phyloP scores from a whole-genome alignment of 2,329 filamentous ascomycete genomes.

The Trichoderma breve region DNA sequence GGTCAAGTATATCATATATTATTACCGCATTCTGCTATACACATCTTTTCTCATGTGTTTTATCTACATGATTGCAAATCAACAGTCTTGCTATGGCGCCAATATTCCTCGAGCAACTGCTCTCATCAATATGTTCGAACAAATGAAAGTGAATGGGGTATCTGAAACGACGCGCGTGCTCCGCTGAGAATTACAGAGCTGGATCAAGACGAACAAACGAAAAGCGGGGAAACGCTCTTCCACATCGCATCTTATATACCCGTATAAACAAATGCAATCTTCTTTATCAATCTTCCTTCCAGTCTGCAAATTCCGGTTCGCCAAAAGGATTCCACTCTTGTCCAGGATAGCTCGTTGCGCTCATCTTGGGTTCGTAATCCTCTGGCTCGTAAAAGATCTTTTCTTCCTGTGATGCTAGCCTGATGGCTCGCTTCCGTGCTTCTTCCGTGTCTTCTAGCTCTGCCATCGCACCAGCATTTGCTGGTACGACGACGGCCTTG shows the following conservation, averaged over 20 bases:
- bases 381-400: slow-evolving; percentile 48
- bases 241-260: neutral
- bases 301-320: slow-evolving; percentile 31
- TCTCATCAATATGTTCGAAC: neutral
- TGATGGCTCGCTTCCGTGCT: slow-evolving; percentile 44
- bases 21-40: neutral
- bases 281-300: slow-evolving; percentile 12
- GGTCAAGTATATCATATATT: neutral
- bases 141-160: slow-evolving; percentile 16
- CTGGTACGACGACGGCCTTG: slow-evolving; percentile 18
- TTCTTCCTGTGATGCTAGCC: slow-evolving; percentile 50
- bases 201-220: neutral
- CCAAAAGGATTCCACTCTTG: slow-evolving; percentile 66
- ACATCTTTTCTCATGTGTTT: neutral
- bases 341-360: slow-evolving; percentile 65
- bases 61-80: neutral
- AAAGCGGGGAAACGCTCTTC: neutral
- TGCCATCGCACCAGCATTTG: slow-evolving; percentile 25
- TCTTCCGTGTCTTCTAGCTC: slow-evolving; percentile 45
- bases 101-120: neutral
- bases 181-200: neutral
- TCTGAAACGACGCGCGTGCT: slow-evolving; percentile 16
- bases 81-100: neutral
- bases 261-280: neutral
- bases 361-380: slow-evolving; percentile 55